These are phyloP conservation scores for Venturia carpophila DNA, from an alignment of 2,329 filamentous ascomycete genomes.

Conservation along the genomic window DNA sequence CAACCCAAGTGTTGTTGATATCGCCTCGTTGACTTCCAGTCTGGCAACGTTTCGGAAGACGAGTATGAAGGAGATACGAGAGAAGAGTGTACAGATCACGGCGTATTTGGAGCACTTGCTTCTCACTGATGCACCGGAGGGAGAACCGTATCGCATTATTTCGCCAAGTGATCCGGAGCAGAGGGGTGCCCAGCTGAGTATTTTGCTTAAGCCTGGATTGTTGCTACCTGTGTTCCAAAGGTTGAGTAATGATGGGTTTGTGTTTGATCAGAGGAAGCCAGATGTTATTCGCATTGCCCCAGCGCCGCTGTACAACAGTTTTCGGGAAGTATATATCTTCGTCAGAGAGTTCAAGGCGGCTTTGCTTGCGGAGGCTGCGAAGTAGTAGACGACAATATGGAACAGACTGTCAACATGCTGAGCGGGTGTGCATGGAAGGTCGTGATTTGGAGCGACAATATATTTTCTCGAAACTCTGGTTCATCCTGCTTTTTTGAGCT, in stretches of 20 bases:
- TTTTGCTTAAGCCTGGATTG: slow-evolving; percentile 41
- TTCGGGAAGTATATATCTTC: not conserved
- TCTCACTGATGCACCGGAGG: slow-evolving; percentile 23
- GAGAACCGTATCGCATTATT: slow-evolving; percentile 40
- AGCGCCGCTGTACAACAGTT: slow-evolving; percentile 20
- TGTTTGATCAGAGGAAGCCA: slow-evolving; percentile 19
- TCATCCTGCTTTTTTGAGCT: too few species aligned
- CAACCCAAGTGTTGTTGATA: slow-evolving; percentile 62
- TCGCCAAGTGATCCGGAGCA: slow-evolving; percentile 54
- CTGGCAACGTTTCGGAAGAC: slow-evolving; percentile 59
- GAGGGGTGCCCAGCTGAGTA: slow-evolving; percentile 62
- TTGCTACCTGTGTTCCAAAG: slow-evolving; percentile 16
- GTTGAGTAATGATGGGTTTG: slow-evolving; percentile 17
- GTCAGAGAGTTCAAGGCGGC: not conserved
- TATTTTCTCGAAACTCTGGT: too few species aligned
- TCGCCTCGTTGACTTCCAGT: slow-evolving; percentile 55
- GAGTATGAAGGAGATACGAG: slow-evolving; percentile 52
- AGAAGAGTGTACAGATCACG: slow-evolving; percentile 59
- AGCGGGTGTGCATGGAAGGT: not conserved
- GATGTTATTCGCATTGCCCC: slow-evolving; percentile 20
- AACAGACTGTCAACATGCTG: not conserved
- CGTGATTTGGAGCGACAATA: not conserved
- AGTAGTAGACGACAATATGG: not conserved
- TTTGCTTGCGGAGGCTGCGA: not conserved
- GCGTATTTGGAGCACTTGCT: slow-evolving; percentile 61